Evolutionary conservation across 2,329 filamentous ascomycete genomes (phyloP).

Genomic region (Xylaria sp.): DNA sequence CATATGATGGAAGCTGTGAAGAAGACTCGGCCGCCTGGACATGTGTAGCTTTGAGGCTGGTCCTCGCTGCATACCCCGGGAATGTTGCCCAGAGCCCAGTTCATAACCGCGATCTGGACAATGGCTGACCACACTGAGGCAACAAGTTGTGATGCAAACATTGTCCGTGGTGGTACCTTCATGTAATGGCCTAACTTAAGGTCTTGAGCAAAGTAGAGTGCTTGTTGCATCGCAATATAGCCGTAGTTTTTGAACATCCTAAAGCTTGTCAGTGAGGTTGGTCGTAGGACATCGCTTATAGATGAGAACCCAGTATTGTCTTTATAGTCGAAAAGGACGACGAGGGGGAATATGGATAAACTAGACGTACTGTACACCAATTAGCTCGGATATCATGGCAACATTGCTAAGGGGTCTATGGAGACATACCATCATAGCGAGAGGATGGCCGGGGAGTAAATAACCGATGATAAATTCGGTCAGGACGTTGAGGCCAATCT

Average conservation of each 20-base stretch:
- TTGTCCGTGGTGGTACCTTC: constrained; percentile 56
- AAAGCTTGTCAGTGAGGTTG: not conserved
- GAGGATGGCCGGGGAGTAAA: constrained; percentile 74
- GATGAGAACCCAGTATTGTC: not conserved
- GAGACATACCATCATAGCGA: constrained; percentile 70
- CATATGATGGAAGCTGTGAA: constrained; percentile 78
- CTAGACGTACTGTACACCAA: constrained; percentile 10
- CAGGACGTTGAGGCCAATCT: constrained; percentile 72
- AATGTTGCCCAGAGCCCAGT: constrained; percentile 72
- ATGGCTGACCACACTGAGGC: constrained; percentile 60
- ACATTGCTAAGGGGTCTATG: not conserved
- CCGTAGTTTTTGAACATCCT: constrained; percentile 77
- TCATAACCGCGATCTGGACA: constrained; percentile 70
- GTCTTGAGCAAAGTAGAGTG: constrained; percentile 72
- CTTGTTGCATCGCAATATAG: constrained; percentile 74
- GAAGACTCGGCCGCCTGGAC: constrained; percentile 64
- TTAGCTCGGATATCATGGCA: not conserved
- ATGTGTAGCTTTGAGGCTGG: constrained; percentile 67
- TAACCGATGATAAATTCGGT: constrained; percentile 80
- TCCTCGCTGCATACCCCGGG: constrained; percentile 66
- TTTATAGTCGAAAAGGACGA: not conserved
- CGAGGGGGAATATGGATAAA: not conserved
- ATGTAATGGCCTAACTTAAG: constrained; percentile 74
- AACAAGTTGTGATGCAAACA: constrained; percentile 61
- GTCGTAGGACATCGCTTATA: not conserved